These are phyloP conservation scores for Pholiota conissans DNA, from an alignment of 768 basidiomycete genomes.

Conservation along the genomic window DNA sequence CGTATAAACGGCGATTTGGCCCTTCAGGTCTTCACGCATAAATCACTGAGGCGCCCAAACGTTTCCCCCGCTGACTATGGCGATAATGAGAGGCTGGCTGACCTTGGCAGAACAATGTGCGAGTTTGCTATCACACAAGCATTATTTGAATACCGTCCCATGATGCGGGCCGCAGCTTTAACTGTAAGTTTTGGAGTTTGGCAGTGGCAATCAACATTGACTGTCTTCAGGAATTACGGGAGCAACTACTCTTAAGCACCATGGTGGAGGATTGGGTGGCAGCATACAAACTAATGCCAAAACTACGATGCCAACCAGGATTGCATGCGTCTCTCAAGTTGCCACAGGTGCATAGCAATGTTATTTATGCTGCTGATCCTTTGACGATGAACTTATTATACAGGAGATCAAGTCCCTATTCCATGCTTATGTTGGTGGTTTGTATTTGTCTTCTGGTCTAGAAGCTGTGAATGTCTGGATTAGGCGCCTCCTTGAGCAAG, in stretches of 20 bases:
- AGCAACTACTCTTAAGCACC: slow-evolving; percentile 37
- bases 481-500: slow-evolving; percentile 35
- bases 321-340: slow-evolving; percentile 31
- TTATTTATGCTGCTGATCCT: slow-evolving; percentile 9
- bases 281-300: slow-evolving; percentile 46
- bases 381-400: slow-evolving; percentile 9
- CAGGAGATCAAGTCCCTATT: slow-evolving; percentile 56
- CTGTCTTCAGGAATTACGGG: slow-evolving; percentile 27
- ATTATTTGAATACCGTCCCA: slow-evolving; percentile 52
- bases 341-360: slow-evolving; percentile 39
- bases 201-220: slow-evolving; percentile 11
- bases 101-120: slow-evolving; percentile 50
- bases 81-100: slow-evolving; percentile 58
- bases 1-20: slow-evolving; percentile 46
- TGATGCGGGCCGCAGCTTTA: slow-evolving; percentile 47
- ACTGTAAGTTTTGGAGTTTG: slow-evolving; percentile 42
- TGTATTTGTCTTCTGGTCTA: slow-evolving; percentile 56
- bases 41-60: slow-evolving; percentile 49
- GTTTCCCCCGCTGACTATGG: slow-evolving; percentile 37
- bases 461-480: slow-evolving; percentile 59
- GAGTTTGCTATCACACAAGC: slow-evolving; percentile 44
- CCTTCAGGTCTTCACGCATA: slow-evolving; percentile 72
- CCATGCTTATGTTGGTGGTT: slow-evolving; percentile 66
- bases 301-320: slow-evolving; percentile 45
- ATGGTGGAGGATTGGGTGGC: slow-evolving; percentile 50